These are phyloP conservation scores for Cucurbita argyrosperma DNA, from an alignment of 306 rosid genomes.

Conservation along the genomic window DNA sequence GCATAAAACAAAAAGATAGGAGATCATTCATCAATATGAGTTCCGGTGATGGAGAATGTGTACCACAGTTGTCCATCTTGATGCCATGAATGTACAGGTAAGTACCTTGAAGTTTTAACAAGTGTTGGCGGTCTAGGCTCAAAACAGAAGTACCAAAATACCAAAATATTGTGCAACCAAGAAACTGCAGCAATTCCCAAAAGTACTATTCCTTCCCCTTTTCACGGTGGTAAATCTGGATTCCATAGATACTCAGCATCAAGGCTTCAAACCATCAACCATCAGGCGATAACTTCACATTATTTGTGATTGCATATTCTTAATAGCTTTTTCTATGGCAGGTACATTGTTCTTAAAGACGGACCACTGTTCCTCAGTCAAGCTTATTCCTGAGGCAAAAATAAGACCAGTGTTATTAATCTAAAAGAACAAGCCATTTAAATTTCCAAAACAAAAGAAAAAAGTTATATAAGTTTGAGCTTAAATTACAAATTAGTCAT, in stretches of 20 bases:
- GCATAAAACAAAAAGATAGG: not conserved
- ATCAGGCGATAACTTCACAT: conserved; percentile 8
- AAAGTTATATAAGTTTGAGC: not conserved
- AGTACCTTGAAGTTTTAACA: not conserved
- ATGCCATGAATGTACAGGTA: not conserved
- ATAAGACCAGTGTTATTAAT: not conserved
- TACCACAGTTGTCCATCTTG: not conserved
- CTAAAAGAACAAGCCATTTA: not conserved
- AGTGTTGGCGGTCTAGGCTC: not conserved
- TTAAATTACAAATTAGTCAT: too few species aligned
- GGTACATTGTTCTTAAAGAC: conserved; percentile 54
- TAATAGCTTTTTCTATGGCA: conserved; percentile 65
- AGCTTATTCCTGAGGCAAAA: conserved; percentile 68
- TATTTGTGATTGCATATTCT: conserved; percentile 42
- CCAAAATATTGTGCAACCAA: conserved; percentile 14
- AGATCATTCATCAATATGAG: not conserved
- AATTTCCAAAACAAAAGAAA: not conserved
- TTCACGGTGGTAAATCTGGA: not conserved
- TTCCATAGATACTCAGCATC: conserved; percentile 4
- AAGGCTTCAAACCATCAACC: conserved; percentile 4
- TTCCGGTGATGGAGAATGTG: not conserved
- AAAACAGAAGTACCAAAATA: not conserved
- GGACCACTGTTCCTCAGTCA: conserved; percentile 86
- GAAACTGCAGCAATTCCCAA: conserved; percentile 4
- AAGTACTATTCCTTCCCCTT: not conserved